These are phyloP conservation scores for Arachis hypogaea DNA, from an alignment of 306 rosid genomes.

Conservation along the genomic window DNA sequence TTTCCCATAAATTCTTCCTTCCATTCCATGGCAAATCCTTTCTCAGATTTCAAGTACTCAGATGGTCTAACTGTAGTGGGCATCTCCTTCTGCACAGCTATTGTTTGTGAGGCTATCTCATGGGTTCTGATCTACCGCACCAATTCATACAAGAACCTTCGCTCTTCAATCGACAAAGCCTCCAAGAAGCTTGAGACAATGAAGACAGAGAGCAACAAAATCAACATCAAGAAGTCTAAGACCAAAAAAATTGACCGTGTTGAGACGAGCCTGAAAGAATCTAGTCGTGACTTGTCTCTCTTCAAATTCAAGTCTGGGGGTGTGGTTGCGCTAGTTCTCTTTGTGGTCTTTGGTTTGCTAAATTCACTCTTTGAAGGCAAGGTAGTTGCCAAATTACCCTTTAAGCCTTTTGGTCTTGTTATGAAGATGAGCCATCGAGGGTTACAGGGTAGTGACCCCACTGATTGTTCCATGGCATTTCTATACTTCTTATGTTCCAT, in stretches of 20 bases:
- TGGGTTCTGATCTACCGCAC: slow-evolving; percentile 96
- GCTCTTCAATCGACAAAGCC: slow-evolving; percentile 95
- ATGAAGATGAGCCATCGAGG: slow-evolving; percentile 99
- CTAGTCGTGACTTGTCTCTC: slow-evolving; percentile 90
- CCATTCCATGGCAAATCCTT: slow-evolving; percentile 53
- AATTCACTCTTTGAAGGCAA: slow-evolving; percentile 94
- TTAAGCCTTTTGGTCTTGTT: slow-evolving; percentile 76
- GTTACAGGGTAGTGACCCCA: slow-evolving; percentile 77
- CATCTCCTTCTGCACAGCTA: slow-evolving; percentile 91
- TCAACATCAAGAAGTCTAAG: slow-evolving; percentile 76
- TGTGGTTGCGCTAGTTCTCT: slow-evolving; percentile 95
- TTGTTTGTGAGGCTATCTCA: slow-evolving; percentile 92
- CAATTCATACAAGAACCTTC: slow-evolving; percentile 91
- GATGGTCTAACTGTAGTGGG: slow-evolving; percentile 88
- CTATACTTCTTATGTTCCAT: slow-evolving; percentile 93
- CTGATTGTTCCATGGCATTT: slow-evolving; percentile 98
- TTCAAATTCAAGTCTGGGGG: slow-evolving; percentile 98
- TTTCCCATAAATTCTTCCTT: slow-evolving; percentile 2
- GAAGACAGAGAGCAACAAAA: slow-evolving; percentile 75
- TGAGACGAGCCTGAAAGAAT: slow-evolving; percentile 93
- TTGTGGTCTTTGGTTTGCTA: slow-evolving; percentile 87
- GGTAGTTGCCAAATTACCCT: slow-evolving; percentile 86
- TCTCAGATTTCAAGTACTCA: slow-evolving; percentile 74
- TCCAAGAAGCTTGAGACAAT: slow-evolving; percentile 97
- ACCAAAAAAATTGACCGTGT: slow-evolving; percentile 98